Conservation (phyloP, 306 rosid species). For the Corylus avellana region DNA sequence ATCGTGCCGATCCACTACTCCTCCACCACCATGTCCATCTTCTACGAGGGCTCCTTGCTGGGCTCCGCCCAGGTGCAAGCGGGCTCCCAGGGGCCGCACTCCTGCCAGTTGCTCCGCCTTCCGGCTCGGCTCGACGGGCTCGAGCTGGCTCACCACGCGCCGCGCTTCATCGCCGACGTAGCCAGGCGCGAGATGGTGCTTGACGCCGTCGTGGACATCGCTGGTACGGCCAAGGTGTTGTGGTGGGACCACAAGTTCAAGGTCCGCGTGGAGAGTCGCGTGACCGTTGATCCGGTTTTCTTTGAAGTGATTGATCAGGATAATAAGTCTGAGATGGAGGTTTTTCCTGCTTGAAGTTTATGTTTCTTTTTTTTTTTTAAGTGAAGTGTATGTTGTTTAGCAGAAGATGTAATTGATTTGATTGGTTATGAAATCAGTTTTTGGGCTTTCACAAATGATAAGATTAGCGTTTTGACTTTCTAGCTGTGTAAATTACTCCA, state of each 20-base stretch:
- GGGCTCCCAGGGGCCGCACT: constrained; percentile 70
- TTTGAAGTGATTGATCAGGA: constrained; percentile 81
- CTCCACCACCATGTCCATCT: constrained; percentile 83
- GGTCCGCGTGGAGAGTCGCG: constrained; percentile 74
- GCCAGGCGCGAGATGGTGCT: constrained; percentile 74
- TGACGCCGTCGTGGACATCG: constrained; percentile 65
- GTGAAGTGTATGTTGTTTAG: neutral
- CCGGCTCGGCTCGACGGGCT: constrained; percentile 69
- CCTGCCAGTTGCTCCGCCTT: constrained; percentile 70
- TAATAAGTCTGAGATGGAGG: constrained; percentile 46
- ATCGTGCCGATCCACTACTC: constrained; percentile 66
- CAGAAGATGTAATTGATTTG: neutral
- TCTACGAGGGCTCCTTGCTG: constrained; percentile 72
- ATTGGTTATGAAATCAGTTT: too few relatives aligned
- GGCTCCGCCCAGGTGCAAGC: constrained; percentile 76
- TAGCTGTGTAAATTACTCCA: too few relatives aligned
- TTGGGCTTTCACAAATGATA: too few relatives aligned
- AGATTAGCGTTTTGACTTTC: too few relatives aligned
- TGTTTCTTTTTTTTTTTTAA: neutral
- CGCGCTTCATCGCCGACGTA: constrained; percentile 52
- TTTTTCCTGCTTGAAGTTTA: constrained; percentile 19
- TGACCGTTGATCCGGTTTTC: constrained; percentile 85
- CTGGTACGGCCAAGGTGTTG: constrained; percentile 66
- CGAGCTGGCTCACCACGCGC: constrained; percentile 65
- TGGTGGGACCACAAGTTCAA: constrained; percentile 78